phyloP scores from a whole-genome alignment of 768 basidiomycete genomes.

The Dacryopinax spathularia region DNA sequence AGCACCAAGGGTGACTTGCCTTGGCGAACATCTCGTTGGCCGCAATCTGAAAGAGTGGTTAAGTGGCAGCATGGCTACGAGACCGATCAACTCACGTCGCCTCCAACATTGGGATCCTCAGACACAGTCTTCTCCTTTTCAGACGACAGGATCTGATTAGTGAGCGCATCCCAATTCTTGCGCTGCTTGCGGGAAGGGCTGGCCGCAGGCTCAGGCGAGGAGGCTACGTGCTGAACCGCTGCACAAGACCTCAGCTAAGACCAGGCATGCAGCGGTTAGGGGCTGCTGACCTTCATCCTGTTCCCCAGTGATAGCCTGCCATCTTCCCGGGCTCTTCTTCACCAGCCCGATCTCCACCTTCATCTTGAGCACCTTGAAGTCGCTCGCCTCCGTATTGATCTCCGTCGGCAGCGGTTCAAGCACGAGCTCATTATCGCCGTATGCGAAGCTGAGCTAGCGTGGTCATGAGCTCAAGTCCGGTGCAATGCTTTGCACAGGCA shows the following conservation, averaged over 20 bases:
- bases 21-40: constrained; percentile 6
- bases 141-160: constrained; percentile 43
- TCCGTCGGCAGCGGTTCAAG: constrained; percentile 72
- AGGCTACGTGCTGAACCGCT: not conserved
- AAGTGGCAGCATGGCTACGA: constrained; percentile 31
- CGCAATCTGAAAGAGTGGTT: constrained; percentile 55
- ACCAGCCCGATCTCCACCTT: constrained; percentile 74
- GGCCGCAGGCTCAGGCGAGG: not conserved
- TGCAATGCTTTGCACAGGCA: not conserved
- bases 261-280: not conserved
- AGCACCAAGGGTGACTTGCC: constrained; percentile 11
- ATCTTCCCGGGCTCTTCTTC: constrained; percentile 54
- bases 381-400: constrained; percentile 50
- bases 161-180: constrained; percentile 88
- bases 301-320: constrained; percentile 65
- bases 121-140: constrained; percentile 58
- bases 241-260: not conserved
- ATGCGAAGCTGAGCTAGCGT: constrained; percentile 10
- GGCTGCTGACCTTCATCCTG: constrained; percentile 49
- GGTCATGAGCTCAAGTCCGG: not conserved
- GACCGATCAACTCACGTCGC: constrained; percentile 40
- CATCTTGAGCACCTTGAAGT: constrained; percentile 60
- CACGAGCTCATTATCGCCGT: constrained; percentile 55
- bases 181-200: constrained; percentile 27
- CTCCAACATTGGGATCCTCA: constrained; percentile 80